Evolutionary conservation across 1,139 yeast species (phyloP), one percentile per base, ranked within the genome.

Genomic region (Hyphopichia burtonii): DNA sequence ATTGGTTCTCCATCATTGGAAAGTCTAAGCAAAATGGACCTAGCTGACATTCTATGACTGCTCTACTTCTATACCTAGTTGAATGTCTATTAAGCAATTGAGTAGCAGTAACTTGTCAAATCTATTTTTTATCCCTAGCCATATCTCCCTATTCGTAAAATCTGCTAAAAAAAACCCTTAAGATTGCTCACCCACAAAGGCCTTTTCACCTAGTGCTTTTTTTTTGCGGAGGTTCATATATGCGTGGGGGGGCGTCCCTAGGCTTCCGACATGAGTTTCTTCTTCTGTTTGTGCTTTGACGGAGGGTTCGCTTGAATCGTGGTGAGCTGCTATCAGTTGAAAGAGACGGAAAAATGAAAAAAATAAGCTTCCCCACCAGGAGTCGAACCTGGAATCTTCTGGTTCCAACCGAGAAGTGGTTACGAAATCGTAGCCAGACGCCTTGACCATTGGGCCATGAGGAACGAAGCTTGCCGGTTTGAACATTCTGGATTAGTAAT

Each of bases 361-460:
- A 72, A 63, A 58, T 49, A 65, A 74, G 75, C 90, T 83, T 83
- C 90, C 90, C 88, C 90, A 84, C 89, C 89, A 83, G 90, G 90
- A 83, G 84, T 84, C 88, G 90, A 84, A 84, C 90, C 91, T 83
- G 88, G 89, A 83, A 82, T 83, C 90, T 83, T 82, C 88, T 83
- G 89, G 89, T 83, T 80, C 73, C 83, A 59, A 49, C 51, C 55
- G 50, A 31, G 74, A 68, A 68, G 74, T 68, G 73, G 71, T 61
- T 67, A 66, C 72, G 53, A 46, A 60, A 65, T 68, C 76, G 76
- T 70, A 71, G 76, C 75, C 76, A 70, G 76, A 71, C 76, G 76
- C 76, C 76, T 70, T 71, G 74, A 71, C 76, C 76, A 70, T 71
- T 71, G 76, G 76, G 76, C 76, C 76, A 71, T 70, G 76, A 70